These are phyloP conservation scores for Garcia nutans DNA, from an alignment of 345 rosid species.

Conservation along the genomic window DNA sequence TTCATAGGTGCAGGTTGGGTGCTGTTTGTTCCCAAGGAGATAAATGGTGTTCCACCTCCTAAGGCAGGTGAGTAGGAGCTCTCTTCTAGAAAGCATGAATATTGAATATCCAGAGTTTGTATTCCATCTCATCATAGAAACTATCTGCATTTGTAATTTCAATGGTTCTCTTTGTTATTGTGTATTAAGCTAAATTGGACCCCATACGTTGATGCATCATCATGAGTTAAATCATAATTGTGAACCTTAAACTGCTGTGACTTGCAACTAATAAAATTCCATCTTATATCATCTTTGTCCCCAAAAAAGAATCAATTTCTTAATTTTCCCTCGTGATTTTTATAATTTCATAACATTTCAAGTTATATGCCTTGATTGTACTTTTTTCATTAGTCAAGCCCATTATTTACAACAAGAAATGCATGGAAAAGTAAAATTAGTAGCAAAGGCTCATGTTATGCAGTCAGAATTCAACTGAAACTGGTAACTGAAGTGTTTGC, in stretches of 20 bases:
- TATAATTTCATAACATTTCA: neutral
- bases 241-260: too few species aligned
- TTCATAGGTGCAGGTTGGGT: conserved; percentile 41
- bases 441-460: neutral
- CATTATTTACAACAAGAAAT: neutral
- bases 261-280: too few species aligned
- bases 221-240: too few species aligned
- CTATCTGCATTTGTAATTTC: neutral
- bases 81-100: neutral
- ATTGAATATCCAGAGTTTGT: neutral
- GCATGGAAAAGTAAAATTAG: neutral
- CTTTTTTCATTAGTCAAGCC: neutral
- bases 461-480: neutral
- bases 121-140: neutral
- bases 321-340: too few species aligned
- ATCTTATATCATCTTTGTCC: too few species aligned
- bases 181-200: neutral
- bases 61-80: conserved; percentile 28
- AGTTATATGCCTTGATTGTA: neutral
- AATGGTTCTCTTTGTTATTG: too few species aligned
- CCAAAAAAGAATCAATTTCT: too few species aligned
- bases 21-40: conserved; percentile 46
- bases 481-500: neutral
- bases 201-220: too few species aligned
- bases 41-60: conserved; percentile 22